Base-by-base conservation (phyloP, 2,329 filamentous ascomycete species). In the Sphaerulina populicola region DNA sequence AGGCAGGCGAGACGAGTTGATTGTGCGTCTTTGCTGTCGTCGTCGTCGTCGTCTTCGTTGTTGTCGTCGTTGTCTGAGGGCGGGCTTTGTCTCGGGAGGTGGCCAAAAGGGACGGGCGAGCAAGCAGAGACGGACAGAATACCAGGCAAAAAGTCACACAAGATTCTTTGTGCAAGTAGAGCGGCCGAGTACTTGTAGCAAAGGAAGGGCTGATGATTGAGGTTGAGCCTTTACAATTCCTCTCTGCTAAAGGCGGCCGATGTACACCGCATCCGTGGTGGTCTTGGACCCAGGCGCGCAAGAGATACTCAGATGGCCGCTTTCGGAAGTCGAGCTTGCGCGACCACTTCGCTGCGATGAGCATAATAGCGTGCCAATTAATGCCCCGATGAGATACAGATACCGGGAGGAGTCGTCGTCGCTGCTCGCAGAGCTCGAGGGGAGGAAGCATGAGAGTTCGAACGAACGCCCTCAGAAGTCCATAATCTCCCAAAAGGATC, bases 161-260 rank as follows among this genome's bases (percentile, higher is more conserved):
- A 60, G 62, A 60, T 63, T 54, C 64, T 66, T 66, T 66, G 64
- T 66, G 62, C 51, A 51, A 60, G 59, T 42, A 57, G 56, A 55
- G 51, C 49, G 54, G 36, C 55, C 47, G 59, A 52, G 54, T 66
- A 64, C 62, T 65, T 64, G 62, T 65, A 65, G 60, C 60, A 60
- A 57, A 37, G 47, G 21, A 31, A 21, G 14, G 9, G 14, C 11
- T 41, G 37, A 18, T 41, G 21, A 31, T n/a, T 14, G 18, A 11
- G 15, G 42, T 41, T 21, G 35, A 41, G 38, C 38, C 23, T 30
- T 48, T 15, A 18, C 18, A 43, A 14, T 46, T 40, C 41, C 45
- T 38, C 36, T 43, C 46, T 55, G 57, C 61, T 62, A 61, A 63
- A 63, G 58, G 61, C 62, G 63, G 58, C 57, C 53, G 57, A 57